These are phyloP conservation scores for Pelagophyceae sp. DNA, from an alignment of 352 stramenopile genomes.

Conservation along the genomic window DNA sequence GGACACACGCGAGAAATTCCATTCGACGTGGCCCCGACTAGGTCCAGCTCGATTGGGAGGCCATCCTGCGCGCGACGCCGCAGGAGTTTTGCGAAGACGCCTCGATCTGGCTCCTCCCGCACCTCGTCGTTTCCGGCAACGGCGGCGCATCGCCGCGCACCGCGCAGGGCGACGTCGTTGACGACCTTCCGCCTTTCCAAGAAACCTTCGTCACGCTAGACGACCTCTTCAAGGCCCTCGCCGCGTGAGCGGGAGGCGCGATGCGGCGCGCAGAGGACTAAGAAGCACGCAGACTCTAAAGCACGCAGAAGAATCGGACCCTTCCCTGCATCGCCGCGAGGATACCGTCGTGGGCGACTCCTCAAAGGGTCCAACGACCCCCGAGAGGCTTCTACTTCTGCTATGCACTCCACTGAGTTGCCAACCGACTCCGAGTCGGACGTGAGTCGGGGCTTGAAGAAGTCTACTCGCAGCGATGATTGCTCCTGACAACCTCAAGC, in stretches of 20 bases:
- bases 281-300: too few species aligned
- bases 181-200: not conserved
- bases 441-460: too few species aligned
- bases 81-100: slow-evolving; percentile 28
- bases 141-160: not conserved
- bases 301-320: too few species aligned
- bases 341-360: too few species aligned
- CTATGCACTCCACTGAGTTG: too few species aligned
- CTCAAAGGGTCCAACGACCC: too few species aligned
- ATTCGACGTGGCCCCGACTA: slow-evolving; percentile 2
- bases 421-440: too few species aligned
- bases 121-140: not conserved
- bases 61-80: slow-evolving; percentile 30
- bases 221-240: slow-evolving; percentile 5
- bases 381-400: too few species aligned
- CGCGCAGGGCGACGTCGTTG: not conserved
- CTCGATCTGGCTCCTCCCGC: slow-evolving; percentile 23
- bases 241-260: not conserved
- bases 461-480: too few species aligned
- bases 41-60: slow-evolving; percentile 40
- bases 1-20: not conserved
- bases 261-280: not conserved
- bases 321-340: too few species aligned
- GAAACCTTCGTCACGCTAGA: not conserved
- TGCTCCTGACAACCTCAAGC: too few species aligned